Evolutionary conservation across 108 stramenopile genomes (phyloP).

Genomic region (Stephanodiscus minutulus): DNA sequence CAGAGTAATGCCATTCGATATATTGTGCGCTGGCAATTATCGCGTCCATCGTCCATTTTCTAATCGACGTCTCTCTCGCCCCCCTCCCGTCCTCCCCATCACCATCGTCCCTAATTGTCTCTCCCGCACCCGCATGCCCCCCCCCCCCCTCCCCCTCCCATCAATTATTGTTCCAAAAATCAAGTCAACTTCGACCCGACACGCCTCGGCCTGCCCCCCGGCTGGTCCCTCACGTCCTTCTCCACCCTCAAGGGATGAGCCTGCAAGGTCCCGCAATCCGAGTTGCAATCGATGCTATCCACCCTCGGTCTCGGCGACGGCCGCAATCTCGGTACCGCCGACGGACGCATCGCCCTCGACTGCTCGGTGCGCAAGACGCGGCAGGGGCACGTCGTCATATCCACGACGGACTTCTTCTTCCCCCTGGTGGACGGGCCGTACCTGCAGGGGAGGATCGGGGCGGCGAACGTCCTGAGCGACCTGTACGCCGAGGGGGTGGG

Average conservation of each 20-base stretch:
- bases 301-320: constrained; percentile 72
- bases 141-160: background rate
- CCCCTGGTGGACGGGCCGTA: constrained; percentile 86
- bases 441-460: constrained; percentile 82
- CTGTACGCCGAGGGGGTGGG: constrained; percentile 85
- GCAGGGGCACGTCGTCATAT: constrained; percentile 65
- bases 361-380: constrained; percentile 71
- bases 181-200: constrained; percentile 82
- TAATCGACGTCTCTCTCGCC: background rate
- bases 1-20: no score
- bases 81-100: background rate
- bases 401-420: constrained; percentile 88
- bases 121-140: background rate
- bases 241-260: constrained; percentile 88
- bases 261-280: constrained; percentile 85
- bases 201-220: constrained; percentile 62
- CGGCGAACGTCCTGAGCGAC: constrained; percentile 86
- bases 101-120: no score
- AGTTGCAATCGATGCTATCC: constrained; percentile 77
- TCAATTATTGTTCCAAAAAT: no score
- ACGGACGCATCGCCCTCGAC: constrained; percentile 80
- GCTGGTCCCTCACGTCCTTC: constrained; percentile 75
- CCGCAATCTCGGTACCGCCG: constrained; percentile 70
- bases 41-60: no score
- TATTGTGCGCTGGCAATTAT: no score